Conservation (phyloP, 108 stramenopile species). For the Cylindrotheca fusiformis region DNA sequence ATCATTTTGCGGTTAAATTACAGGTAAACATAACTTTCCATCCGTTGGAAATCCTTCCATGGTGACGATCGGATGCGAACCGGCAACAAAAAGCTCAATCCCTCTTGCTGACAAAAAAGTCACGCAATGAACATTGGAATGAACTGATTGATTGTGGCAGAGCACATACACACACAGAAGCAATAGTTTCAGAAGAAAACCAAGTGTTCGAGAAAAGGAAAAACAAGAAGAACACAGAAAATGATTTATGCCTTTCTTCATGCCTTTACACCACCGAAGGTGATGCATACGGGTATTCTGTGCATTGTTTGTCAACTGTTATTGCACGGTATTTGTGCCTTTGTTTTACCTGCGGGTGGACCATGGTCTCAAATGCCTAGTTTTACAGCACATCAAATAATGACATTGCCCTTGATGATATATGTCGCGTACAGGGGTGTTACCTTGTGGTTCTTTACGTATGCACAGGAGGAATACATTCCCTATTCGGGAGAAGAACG, state of each 20-base stretch:
- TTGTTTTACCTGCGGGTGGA: conserved; percentile 22
- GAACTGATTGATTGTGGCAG: too few species aligned
- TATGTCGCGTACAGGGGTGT: conserved; percentile 43
- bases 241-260: not conserved
- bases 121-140: too few species aligned
- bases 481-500: not conserved
- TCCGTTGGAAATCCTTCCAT: too few species aligned
- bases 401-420: conserved; percentile 55
- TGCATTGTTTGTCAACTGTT: conserved; percentile 5
- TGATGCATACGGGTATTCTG: conserved; percentile 1
- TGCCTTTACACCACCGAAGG: not conserved
- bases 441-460: conserved; percentile 21
- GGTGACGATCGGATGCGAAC: too few species aligned
- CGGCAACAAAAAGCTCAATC: too few species aligned
- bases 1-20: too few species aligned
- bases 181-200: too few species aligned
- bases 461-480: conserved; percentile 3
- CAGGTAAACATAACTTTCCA: too few species aligned
- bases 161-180: too few species aligned
- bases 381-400: conserved; percentile 58
- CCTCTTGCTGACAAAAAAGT: too few species aligned
- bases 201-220: too few species aligned
- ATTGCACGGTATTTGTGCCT: conserved; percentile 1
- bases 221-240: too few species aligned
- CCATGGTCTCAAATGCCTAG: conserved; percentile 52